Evolutionary conservation across 2,329 filamentous ascomycete species (phyloP), one percentile per base, ranked within the genome.

Genomic region (Fusarium torreyae): DNA sequence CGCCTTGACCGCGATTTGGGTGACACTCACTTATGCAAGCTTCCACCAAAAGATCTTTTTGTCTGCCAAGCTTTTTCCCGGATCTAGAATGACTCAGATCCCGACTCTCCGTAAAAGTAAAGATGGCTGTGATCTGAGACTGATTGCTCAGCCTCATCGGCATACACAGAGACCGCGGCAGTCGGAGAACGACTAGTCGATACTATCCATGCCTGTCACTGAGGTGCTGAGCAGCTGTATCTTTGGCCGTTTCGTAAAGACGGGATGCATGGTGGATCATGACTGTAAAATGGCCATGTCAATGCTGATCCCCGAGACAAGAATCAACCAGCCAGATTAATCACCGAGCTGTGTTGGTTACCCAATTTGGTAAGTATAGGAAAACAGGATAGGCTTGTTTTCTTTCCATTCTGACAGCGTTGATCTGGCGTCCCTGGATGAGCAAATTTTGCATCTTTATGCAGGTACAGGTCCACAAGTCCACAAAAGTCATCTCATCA

Each of bases 21-120:
- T 38, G 24, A 42, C 49, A 38, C 59, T 42, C 38, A 39, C 20
- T 28, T 26, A 39, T 57, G 58, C 36, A 63, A n/a, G 42, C 43
- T 55, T 49, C 52, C 17, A 22, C 33, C 20, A 39, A 51, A 45
- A 43, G 39, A 68, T 65, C 28, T 56, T 28, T 60, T 66, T 15
- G 38, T 33, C 33, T 59, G 63, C 46, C 52, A 55, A 67, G 66
- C 26, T 14, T 33, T 43, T 46, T 24, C 43, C 61, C 34, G 42
- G 40, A 54, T 70, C 67, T 54, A 34, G 26, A 44, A 46, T 69
- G 67, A 63, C 67, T 70, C 57, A 64, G 53, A 54, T 56, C 45
- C 52, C 36, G 34, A 43, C 26, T 55, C 34, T 26, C 48, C n/a
- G 15, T 24, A 20, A 34, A 14, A 26, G 7, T 38, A 31, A 31